phyloP scores from a whole-genome alignment of 148 eudicot species.

The Silene uniflora region DNA sequence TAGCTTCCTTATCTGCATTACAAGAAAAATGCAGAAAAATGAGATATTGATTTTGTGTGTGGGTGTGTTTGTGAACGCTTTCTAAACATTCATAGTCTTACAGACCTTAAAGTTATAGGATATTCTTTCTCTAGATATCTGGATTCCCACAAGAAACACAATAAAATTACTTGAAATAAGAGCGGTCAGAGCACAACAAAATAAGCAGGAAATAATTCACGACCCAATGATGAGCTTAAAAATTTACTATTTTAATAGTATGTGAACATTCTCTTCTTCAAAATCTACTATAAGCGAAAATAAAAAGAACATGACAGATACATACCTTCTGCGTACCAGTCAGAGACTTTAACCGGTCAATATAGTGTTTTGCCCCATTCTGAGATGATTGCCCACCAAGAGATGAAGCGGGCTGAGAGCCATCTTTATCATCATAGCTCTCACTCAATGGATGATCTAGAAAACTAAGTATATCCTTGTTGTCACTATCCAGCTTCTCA shows the following conservation, averaged over 20 bases:
- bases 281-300: not conserved
- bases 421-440: slow-evolving; percentile 26
- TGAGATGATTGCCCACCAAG: slow-evolving; percentile 32
- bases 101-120: too few relatives aligned
- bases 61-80: not conserved
- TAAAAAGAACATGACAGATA: not conserved
- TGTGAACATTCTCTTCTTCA: not conserved
- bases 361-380: slow-evolving; percentile 52
- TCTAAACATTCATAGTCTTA: too few relatives aligned
- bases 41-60: not conserved
- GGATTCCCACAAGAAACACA: too few relatives aligned
- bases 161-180: too few relatives aligned
- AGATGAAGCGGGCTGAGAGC: slow-evolving; percentile 30
- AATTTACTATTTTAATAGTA: not conserved
- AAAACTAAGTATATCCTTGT: slow-evolving; percentile 49
- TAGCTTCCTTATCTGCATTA: slow-evolving; percentile 57
- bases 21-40: slow-evolving; percentile 16
- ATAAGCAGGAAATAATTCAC: not conserved
- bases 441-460: slow-evolving; percentile 42
- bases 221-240: not conserved
- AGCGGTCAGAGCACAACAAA: too few relatives aligned
- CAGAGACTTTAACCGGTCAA: slow-evolving; percentile 51
- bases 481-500: slow-evolving; percentile 35
- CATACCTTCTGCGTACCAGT: slow-evolving; percentile 68
- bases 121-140: too few relatives aligned